Conservation (phyloP, 2,329 filamentous ascomycete species). For the Microascus cirrosus region DNA sequence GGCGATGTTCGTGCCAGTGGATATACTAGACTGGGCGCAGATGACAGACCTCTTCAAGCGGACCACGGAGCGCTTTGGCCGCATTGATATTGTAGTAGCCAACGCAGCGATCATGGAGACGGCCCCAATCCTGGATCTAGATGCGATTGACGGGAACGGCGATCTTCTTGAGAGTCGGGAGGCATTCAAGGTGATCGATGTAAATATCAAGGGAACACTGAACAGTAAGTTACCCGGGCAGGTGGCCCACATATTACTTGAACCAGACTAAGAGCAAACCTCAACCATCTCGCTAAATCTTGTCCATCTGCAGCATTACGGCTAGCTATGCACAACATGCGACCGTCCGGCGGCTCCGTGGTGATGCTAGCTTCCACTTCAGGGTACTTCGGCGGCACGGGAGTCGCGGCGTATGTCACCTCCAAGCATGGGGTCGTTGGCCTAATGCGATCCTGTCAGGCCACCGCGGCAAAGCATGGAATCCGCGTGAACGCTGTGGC, state of each 20-base stretch:
- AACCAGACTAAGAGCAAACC: too few species aligned
- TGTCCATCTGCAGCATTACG: neutral
- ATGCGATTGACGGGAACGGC: slow-evolving; percentile 38
- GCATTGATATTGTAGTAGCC: slow-evolving; percentile 36
- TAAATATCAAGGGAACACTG: slow-evolving; percentile 11
- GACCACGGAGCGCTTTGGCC: slow-evolving; percentile 41
- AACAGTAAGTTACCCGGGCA: slow-evolving; percentile 6
- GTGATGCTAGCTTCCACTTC: slow-evolving; percentile 9
- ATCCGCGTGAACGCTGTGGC: slow-evolving; percentile 9
- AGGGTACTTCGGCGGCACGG: slow-evolving; percentile 11
- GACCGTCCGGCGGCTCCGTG: slow-evolving; percentile 7
- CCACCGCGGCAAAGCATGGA: neutral
- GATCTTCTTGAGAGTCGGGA: slow-evolving; percentile 3
- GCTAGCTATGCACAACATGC: neutral
- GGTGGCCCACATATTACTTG: too few species aligned
- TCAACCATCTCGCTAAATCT: neutral
- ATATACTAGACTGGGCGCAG: slow-evolving; percentile 2
- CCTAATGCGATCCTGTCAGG: slow-evolving; percentile 7
- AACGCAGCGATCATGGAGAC: slow-evolving; percentile 53
- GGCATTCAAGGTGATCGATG: slow-evolving; percentile 7
- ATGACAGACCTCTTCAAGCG: slow-evolving; percentile 20
- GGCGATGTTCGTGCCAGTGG: neutral
- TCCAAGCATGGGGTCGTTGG: slow-evolving; percentile 11
- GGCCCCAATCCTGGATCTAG: slow-evolving; percentile 42
- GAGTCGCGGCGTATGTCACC: slow-evolving; percentile 8